Evolutionary conservation across 2,329 filamentous ascomycete species (phyloP).

Genomic region (Claviceps sp.): DNA sequence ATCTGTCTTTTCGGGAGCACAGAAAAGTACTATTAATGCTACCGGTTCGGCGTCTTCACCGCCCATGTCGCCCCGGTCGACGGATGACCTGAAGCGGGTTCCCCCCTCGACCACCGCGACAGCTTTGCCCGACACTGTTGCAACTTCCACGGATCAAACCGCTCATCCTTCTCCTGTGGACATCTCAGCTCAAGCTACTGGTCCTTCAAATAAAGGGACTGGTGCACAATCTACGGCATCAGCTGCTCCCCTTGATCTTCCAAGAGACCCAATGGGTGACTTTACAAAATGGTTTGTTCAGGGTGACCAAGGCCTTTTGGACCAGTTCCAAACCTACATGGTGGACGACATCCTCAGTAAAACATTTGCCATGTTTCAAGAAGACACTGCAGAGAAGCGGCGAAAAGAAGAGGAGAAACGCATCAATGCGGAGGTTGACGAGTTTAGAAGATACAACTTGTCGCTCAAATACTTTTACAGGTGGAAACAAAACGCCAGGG

Average conservation of each 20-base stretch:
- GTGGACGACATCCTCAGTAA: constrained; percentile 31
- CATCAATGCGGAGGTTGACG: constrained; percentile 31
- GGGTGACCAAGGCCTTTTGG: constrained; percentile 39
- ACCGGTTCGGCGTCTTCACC: not conserved
- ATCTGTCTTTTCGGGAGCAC: not conserved
- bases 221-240: not conserved
- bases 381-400: constrained; percentile 27
- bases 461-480: constrained; percentile 42
- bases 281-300: constrained; percentile 42
- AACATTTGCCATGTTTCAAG: constrained; percentile 27
- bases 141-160: not conserved
- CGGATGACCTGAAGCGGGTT: not conserved
- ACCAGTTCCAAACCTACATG: constrained; percentile 33
- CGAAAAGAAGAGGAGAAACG: constrained; percentile 34
- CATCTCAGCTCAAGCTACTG: not conserved
- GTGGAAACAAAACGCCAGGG: constrained; percentile 38
- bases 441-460: constrained; percentile 36
- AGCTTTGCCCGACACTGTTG: not conserved
- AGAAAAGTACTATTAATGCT: not conserved
- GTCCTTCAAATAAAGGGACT: not conserved
- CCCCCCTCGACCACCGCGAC: not conserved
- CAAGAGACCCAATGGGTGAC: constrained; percentile 30
- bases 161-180: not conserved
- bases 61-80: not conserved
- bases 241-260: constrained; percentile 5